These are phyloP conservation scores for Cornus suecica DNA, from an alignment of 148 eudicot species.

Conservation along the genomic window DNA sequence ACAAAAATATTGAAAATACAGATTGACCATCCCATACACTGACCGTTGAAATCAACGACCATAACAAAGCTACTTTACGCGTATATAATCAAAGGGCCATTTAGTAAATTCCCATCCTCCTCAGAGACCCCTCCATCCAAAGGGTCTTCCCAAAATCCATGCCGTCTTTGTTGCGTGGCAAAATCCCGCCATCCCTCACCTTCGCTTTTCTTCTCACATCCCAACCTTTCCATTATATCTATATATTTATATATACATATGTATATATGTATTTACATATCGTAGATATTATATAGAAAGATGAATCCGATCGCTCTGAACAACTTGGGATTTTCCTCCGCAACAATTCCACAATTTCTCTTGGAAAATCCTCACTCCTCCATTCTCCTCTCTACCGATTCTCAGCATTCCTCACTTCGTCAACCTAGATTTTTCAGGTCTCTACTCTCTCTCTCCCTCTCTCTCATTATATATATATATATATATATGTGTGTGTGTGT, in stretches of 20 bases:
- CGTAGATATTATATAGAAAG: not conserved
- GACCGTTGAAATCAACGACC: constrained; percentile 1
- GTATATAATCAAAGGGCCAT: not conserved
- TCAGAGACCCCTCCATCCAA: not conserved
- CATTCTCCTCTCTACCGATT: constrained; percentile 9
- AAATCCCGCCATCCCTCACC: constrained; percentile 15
- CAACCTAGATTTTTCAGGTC: not conserved
- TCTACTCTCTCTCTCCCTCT: not conserved
- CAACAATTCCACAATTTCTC: not conserved
- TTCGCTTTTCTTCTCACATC: not conserved
- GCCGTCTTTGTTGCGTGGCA: constrained; percentile 21
- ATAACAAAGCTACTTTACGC: not conserved
- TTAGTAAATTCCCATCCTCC: not conserved
- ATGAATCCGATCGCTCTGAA: constrained; percentile 7
- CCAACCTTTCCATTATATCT: not conserved
- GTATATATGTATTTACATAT: not conserved
- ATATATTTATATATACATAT: not conserved
- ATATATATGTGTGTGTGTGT: not conserved
- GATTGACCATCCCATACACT: not conserved
- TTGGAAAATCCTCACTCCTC: constrained; percentile 1
- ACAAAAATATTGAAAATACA: too few species aligned
- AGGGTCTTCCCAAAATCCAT: not conserved
- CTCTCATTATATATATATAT: not conserved
- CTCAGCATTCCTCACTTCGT: not conserved
- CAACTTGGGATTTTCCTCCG: constrained; percentile 10